These are phyloP conservation scores for Porodaedalea pini DNA, from an alignment of 1,284 basidiomycete genomes.

Conservation along the genomic window DNA sequence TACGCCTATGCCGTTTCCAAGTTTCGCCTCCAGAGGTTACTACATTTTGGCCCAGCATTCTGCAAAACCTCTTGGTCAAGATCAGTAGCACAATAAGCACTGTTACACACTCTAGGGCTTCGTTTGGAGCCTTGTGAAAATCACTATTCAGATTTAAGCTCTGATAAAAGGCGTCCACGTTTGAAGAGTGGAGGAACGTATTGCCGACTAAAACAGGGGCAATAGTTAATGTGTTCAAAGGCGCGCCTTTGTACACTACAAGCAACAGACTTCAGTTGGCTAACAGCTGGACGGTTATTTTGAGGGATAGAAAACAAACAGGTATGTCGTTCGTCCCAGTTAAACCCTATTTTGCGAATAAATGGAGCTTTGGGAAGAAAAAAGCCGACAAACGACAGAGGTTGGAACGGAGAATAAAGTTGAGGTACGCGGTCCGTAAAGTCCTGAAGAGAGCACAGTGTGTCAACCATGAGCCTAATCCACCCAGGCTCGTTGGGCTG, in stretches of 20 bases:
- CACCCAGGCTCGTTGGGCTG: neutral
- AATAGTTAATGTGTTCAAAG: slow-evolving; percentile 4
- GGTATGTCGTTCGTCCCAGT: neutral
- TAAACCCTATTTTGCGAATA: neutral
- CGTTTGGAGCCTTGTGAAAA: slow-evolving; percentile 1
- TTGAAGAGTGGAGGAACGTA: neutral
- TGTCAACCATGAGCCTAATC: neutral
- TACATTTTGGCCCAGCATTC: slow-evolving; percentile 32
- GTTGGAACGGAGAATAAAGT: neutral
- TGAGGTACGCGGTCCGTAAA: neutral
- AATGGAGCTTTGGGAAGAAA: slow-evolving; percentile 4
- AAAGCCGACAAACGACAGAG: neutral
- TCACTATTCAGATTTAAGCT: neutral
- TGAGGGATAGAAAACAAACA: neutral
- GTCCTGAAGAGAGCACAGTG: too few relatives aligned
- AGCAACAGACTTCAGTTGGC: neutral
- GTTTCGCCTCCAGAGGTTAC: slow-evolving; percentile 29
- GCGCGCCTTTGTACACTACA: slow-evolving; percentile 10
- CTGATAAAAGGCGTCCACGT: slow-evolving; percentile 3
- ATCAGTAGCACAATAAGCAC: neutral
- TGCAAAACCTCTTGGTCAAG: slow-evolving; percentile 21
- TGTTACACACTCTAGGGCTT: neutral
- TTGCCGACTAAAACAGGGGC: neutral
- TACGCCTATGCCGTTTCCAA: slow-evolving; percentile 33
- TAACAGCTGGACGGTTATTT: neutral